Base-by-base conservation (phyloP, 2,329 filamentous ascomycete species). In the Hymenoscyphus repandus region DNA sequence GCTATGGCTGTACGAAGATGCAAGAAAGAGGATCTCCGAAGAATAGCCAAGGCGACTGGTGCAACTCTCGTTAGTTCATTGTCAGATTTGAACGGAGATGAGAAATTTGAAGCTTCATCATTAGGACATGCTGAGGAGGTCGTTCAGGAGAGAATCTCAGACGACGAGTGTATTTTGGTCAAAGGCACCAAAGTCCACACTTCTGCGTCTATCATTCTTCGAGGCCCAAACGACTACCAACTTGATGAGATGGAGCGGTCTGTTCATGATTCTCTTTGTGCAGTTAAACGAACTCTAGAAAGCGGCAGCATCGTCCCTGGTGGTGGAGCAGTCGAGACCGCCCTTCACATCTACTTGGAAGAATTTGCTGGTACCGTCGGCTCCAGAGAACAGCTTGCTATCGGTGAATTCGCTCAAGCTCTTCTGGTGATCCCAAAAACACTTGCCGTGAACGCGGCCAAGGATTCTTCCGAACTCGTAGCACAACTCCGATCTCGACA, bases 241-340 rank as follows among this genome's bases (percentile, higher is more conserved):
- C 82, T 99, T 30, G 93, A 99, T 66, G 93, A 99, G 78, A 99
- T 97, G 92, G 93, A 99, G 78, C 88, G 93, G 58, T 97, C 93
- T 1, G 84, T 99, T 15, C 93, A 99, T 74, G 93, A 99, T 72
- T 95, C 92, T 12, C 79, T 99, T 42, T 96, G 89, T 60, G 93
- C 93, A 42, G 91, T 99, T 58, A 99, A 99, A 83, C 84, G 93
- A 62, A 96, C 93, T 2, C 78, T 99, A 6, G 93, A 99, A 75
- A 96, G 90, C 66, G 93, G 93, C 64, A 91, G 88, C 72, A 95
- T 99, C 59, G 93, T 99, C 36, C 93, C 93, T 13, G 93, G 93
- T 59, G 93, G 93, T 59, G 93, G 92, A 67, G 93, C 93, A 39
- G 92, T 96, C 18, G 93, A 99, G 77, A 97, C 93, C n/a, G 93